A percentile compares a stretch with the other conserved stretches of the same genome.
phyloP scores from a whole-genome alignment of 2,329 filamentous ascomycete species.

The Diaporthe eres region DNA sequence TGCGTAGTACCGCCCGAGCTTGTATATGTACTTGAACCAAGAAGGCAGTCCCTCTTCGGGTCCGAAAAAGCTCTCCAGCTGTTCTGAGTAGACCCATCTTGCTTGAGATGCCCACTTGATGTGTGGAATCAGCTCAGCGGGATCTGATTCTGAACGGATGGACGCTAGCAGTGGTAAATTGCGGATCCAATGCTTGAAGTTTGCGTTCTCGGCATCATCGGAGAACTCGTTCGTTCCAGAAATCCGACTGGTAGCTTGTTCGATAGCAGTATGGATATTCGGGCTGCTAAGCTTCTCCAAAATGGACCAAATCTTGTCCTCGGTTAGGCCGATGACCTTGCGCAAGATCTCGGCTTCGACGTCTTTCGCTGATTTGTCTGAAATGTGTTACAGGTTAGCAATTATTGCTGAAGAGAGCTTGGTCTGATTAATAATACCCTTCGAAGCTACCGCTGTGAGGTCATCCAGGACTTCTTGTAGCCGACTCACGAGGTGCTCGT shows the following conservation, averaged over 20 bases:
- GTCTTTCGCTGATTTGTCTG: neutral
- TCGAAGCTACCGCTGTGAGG: neutral
- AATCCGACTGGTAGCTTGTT: neutral
- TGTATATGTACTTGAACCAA: conserved; percentile 45
- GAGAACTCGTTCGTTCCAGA: too few species aligned
- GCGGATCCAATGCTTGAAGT: neutral
- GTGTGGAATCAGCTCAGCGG: neutral
- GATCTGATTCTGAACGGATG: neutral
- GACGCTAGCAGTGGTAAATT: neutral
- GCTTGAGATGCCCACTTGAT: conserved; percentile 39
- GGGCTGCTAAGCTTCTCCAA: neutral
- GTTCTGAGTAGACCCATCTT: conserved; percentile 46
- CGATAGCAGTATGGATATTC: neutral
- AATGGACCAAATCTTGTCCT: neutral
- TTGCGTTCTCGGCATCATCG: neutral
- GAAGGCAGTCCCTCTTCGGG: conserved; percentile 17
- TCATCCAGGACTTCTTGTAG: conserved; percentile 2
- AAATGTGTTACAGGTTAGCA: neutral
- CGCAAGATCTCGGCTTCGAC: neutral
- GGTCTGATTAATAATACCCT: neutral
- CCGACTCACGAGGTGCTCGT: neutral
- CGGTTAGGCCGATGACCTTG: neutral
- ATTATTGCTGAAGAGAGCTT: neutral
- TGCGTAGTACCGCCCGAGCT: conserved; percentile 48
- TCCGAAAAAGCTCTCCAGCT: conserved; percentile 43